A percentile compares a stretch with the other conserved stretches of the same genome.
Evolutionary conservation across 352 stramenopile genomes (phyloP).

Genomic region (Plasmopara viticola): DNA sequence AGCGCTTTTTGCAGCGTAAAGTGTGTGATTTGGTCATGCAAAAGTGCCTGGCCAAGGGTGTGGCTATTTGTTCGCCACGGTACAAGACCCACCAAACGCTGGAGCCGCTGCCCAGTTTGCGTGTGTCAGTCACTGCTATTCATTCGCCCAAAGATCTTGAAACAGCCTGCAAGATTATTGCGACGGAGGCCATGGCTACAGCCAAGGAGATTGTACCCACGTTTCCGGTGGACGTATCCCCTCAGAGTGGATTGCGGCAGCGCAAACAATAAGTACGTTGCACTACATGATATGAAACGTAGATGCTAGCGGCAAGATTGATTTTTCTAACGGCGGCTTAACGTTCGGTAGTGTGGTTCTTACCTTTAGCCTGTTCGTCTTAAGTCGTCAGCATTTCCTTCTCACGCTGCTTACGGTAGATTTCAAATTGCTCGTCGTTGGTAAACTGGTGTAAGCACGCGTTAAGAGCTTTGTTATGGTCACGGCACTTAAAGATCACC

Average conservation of each 20-base stretch:
- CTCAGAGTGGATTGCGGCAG: constrained; percentile 30
- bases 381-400: constrained; percentile 31
- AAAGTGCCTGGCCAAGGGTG: constrained; percentile 49
- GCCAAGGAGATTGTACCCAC: constrained; percentile 38
- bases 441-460: constrained; percentile 77
- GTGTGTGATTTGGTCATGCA: constrained; percentile 65
- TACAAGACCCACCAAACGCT: constrained; percentile 62
- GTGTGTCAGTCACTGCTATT: constrained; percentile 65
- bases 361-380: neutral
- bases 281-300: neutral
- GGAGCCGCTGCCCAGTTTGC: constrained; percentile 65
- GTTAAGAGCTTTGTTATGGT: constrained; percentile 73
- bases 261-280: constrained; percentile 28
- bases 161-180: constrained; percentile 48
- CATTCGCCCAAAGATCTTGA: constrained; percentile 55
- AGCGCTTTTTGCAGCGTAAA: constrained; percentile 42
- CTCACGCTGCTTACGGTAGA: constrained; percentile 57
- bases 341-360: constrained; percentile 2
- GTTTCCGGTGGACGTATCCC: constrained; percentile 19
- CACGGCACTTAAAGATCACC: constrained; percentile 67
- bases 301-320: neutral
- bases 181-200: constrained; percentile 46
- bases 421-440: constrained; percentile 63
- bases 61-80: constrained; percentile 66
- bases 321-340: constrained; percentile 2